Evolutionary conservation across 129 eudicot species (phyloP).

Genomic region (Gnaphalium uliginosum): DNA sequence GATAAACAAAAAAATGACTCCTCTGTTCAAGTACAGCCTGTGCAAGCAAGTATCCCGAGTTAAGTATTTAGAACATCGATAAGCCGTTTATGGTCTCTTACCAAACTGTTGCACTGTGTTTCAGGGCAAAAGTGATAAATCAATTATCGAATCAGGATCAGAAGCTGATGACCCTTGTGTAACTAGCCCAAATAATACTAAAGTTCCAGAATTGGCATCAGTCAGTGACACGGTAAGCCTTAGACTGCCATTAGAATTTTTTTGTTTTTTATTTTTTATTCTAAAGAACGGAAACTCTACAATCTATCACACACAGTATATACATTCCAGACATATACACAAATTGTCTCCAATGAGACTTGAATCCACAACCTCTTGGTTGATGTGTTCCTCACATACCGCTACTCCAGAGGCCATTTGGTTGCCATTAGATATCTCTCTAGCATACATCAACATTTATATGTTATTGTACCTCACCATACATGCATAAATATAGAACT

Average conservation of each 20-base stretch:
- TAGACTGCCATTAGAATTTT: not conserved
- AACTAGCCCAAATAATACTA: constrained; percentile 40
- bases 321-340: not conserved
- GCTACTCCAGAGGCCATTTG: too few relatives aligned
- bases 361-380: not conserved
- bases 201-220: constrained; percentile 39
- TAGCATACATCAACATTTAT: too few relatives aligned
- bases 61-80: not conserved
- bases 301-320: too few relatives aligned
- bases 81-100: constrained; percentile 6
- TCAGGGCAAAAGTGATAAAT: constrained; percentile 60
- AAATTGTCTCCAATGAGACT: not conserved
- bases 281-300: too few relatives aligned
- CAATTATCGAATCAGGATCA: constrained; percentile 49
- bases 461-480: too few relatives aligned
- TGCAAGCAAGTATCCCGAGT: constrained; percentile 42
- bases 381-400: too few relatives aligned
- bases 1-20: constrained; percentile 46
- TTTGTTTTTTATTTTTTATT: too few relatives aligned
- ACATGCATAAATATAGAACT: too few relatives aligned
- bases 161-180: constrained; percentile 55
- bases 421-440: too few relatives aligned
- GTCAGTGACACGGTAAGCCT: constrained; percentile 57
- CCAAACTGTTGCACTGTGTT: constrained; percentile 15
- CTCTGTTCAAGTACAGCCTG: constrained; percentile 41